These are phyloP conservation scores for Candolleomyces eurysporus DNA, from an alignment of 768 basidiomycete genomes.

Conservation along the genomic window DNA sequence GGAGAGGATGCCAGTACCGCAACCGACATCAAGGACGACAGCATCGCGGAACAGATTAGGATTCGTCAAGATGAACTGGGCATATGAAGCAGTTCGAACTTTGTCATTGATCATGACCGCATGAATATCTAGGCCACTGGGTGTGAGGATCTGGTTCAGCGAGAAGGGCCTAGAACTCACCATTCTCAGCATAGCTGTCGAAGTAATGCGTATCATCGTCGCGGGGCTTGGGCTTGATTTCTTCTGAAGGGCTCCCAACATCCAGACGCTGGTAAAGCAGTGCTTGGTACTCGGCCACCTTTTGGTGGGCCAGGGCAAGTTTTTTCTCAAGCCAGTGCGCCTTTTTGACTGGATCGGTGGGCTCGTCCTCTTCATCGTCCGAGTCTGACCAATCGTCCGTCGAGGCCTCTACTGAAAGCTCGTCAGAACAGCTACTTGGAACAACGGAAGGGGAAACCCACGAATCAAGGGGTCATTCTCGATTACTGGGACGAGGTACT, in stretches of 20 bases:
- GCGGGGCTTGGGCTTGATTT: conserved; percentile 30
- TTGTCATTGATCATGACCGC: conserved; percentile 96
- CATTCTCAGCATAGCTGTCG: conserved; percentile 84
- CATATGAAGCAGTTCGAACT: conserved; percentile 91
- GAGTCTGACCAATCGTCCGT: conserved; percentile 77
- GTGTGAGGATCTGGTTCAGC: neutral
- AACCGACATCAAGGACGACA: conserved; percentile 92
- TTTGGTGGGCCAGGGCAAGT: conserved; percentile 54
- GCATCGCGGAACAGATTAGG: conserved; percentile 80
- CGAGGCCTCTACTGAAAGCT: conserved; percentile 50
- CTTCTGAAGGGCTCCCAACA: conserved; percentile 32
- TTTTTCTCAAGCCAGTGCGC: conserved; percentile 63
- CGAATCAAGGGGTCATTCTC: conserved; percentile 90
- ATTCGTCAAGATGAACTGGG: conserved; percentile 84
- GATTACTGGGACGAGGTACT: conserved; percentile 76
- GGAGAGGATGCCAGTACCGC: conserved; percentile 91
- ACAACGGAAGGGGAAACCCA: conserved; percentile 37
- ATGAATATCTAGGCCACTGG: conserved; percentile 74
- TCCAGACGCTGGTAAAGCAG: conserved; percentile 57
- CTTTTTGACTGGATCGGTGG: conserved; percentile 35
- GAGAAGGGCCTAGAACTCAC: conserved; percentile 36
- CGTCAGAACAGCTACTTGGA: neutral
- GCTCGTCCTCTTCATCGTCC: conserved; percentile 61
- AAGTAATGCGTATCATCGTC: conserved; percentile 97
- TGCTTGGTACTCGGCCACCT: conserved; percentile 59